Evolutionary conservation across 805 yeast genomes (phyloP).

Genomic region (Ogataea populi-albae): DNA sequence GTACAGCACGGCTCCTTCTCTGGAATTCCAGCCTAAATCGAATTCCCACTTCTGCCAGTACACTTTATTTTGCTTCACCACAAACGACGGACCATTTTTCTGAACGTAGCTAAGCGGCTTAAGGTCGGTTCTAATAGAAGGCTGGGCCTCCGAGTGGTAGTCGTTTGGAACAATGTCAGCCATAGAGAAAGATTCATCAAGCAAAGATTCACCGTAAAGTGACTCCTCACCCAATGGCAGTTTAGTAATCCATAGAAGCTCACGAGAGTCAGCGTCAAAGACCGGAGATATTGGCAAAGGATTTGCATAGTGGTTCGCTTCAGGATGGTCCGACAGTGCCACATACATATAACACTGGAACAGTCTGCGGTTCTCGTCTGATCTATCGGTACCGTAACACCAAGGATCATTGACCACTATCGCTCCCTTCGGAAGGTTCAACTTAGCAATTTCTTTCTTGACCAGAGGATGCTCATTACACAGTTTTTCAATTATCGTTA

Average conservation of each 20-base stretch:
- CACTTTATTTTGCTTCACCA: slow-evolving; percentile 57
- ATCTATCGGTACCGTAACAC: slow-evolving; percentile 74
- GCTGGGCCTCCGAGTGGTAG: slow-evolving; percentile 52
- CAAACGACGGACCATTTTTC: slow-evolving; percentile 79
- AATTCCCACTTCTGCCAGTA: slow-evolving; percentile 86
- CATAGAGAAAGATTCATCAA: slow-evolving; percentile 57
- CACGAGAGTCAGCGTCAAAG: slow-evolving; percentile 55
- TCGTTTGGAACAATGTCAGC: slow-evolving; percentile 71
- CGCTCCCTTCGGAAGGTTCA: no score
- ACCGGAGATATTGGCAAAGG: slow-evolving; percentile 76
- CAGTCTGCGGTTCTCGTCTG: slow-evolving; percentile 57
- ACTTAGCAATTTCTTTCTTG: no score
- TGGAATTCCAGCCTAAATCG: slow-evolving; percentile 62
- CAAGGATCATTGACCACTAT: slow-evolving; percentile 70
- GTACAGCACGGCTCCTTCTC: slow-evolving; percentile 79
- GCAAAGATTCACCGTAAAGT: slow-evolving; percentile 59
- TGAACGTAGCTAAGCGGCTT: slow-evolving; percentile 69
- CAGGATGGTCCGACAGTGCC: slow-evolving; percentile 59
- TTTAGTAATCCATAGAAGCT: slow-evolving; percentile 69
- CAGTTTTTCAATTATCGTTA: no score
- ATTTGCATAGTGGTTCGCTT: slow-evolving; percentile 71
- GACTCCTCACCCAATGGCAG: slow-evolving; percentile 61
- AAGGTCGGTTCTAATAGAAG: slow-evolving; percentile 70
- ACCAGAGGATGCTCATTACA: no score
- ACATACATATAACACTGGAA: slow-evolving; percentile 75